These are phyloP conservation scores for Cyberlindnera americana DNA, from an alignment of 805 yeast species.

Conservation along the genomic window DNA sequence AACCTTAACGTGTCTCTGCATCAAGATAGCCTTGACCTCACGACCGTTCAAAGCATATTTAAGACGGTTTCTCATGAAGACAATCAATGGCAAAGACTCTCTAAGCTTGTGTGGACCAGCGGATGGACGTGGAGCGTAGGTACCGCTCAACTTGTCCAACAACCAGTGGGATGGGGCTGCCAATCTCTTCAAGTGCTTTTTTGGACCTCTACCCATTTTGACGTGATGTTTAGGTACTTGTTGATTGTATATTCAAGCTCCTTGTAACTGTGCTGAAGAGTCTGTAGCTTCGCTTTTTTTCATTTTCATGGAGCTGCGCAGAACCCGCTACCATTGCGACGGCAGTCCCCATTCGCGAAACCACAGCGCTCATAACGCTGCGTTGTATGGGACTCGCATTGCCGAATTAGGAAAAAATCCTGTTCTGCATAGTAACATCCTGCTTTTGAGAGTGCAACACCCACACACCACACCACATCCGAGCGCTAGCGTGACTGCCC, in stretches of 20 bases:
- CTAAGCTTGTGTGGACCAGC: slow-evolving; percentile 99
- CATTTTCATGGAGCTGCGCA: slow-evolving; percentile 11
- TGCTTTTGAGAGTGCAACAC: neutral
- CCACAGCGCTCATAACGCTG: slow-evolving; percentile 6
- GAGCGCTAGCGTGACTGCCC: neutral
- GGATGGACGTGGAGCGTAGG: slow-evolving; percentile 99
- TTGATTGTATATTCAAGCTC: slow-evolving; percentile 1
- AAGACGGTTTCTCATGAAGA: slow-evolving; percentile 96
- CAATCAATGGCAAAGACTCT: slow-evolving; percentile 95
- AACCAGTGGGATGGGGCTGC: slow-evolving; percentile 99
- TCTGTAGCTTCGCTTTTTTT: slow-evolving; percentile 16
- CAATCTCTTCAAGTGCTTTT: slow-evolving; percentile 98
- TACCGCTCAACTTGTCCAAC: slow-evolving; percentile 99
- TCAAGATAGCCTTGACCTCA: slow-evolving; percentile 96
- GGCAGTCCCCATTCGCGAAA: slow-evolving; percentile 7
- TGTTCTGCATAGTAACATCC: neutral
- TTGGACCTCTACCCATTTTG: slow-evolving; percentile 42
- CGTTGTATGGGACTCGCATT: neutral
- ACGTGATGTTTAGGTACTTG: slow-evolving; percentile 10
- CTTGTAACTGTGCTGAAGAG: slow-evolving; percentile 9
- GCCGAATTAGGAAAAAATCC: neutral
- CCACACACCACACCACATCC: slow-evolving; percentile 1
- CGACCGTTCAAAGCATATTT: slow-evolving; percentile 99
- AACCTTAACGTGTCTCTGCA: slow-evolving; percentile 98
- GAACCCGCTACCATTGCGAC: neutral